A percentile compares a stretch with the other conserved stretches of the same genome.
These are phyloP conservation scores for Cutaneotrichosporon mucoides DNA, from an alignment of 1,284 basidiomycete species.

Conservation along the genomic window DNA sequence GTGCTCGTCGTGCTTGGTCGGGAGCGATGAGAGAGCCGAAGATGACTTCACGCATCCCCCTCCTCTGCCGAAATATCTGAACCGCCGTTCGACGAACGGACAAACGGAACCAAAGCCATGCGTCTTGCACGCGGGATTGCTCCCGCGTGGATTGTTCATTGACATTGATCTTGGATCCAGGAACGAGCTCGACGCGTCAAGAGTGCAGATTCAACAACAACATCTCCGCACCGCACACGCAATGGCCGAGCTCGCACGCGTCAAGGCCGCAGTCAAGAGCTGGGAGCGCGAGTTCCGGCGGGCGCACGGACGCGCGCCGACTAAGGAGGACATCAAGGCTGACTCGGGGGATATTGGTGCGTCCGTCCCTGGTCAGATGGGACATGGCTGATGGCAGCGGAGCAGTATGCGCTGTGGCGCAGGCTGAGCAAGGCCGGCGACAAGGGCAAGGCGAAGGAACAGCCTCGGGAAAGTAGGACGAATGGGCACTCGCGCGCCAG, in stretches of 20 bases:
- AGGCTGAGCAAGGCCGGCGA: conserved; percentile 51
- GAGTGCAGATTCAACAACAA: neutral
- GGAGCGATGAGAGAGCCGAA: too few species aligned
- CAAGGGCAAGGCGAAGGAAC: neutral
- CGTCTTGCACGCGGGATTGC: too few species aligned
- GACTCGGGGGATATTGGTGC: conserved; percentile 58
- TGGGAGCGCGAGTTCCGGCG: conserved; percentile 75
- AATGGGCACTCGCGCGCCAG: too few species aligned
- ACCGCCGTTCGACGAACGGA: too few species aligned
- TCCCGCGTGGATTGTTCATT: too few species aligned
- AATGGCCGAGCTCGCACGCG: conserved; percentile 44
- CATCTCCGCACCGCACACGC: neutral
- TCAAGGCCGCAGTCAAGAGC: conserved; percentile 70
- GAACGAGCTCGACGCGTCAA: too few species aligned
- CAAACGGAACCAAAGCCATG: too few species aligned
- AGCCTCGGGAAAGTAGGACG: too few species aligned
- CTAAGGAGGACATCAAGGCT: conserved; percentile 65
- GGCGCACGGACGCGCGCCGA: conserved; percentile 60
- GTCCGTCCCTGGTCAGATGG: conserved; percentile 28
- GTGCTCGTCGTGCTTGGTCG: neutral
- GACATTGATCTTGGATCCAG: too few species aligned
- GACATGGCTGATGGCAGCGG: conserved; percentile 52
- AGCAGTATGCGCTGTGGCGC: conserved; percentile 78
- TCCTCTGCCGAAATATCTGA: too few species aligned
- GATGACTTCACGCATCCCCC: too few species aligned